Base-by-base conservation (phyloP, 2,329 filamentous ascomycete species). In the Cadophora gregata region DNA sequence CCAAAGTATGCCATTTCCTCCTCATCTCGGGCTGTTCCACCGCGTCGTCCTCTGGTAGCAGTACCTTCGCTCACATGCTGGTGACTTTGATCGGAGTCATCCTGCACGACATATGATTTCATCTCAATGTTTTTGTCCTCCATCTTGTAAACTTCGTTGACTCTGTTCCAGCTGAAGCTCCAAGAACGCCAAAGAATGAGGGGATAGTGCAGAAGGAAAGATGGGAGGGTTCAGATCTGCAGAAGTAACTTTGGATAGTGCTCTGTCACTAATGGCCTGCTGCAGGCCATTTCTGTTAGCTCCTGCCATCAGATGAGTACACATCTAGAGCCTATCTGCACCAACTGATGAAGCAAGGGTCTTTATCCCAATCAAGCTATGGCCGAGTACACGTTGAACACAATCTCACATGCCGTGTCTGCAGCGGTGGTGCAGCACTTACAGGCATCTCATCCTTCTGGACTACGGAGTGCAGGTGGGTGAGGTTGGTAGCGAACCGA, bases 1-100 rank as follows among this genome's bases (percentile, higher is more conserved):
- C 73, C 73, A 67, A 66, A 74, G 56, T 68, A 72, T 48, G 73
- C 73, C 67, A 74, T 72, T 47, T 73, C 71, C 21, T 59, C 63
- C 4, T 71, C 71, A 61, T 74, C 72, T 64, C 69, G 69, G 58
- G 63, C 70, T 14, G 62, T 68, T 48, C 64, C 68, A 14, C 62
- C 66, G 70, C 61, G 72, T 78, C 79, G 58, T 58, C 61, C 31
- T 45, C 61, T 47, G 1, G 50, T 42, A 62, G 33, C 42, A n/a
- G 55, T 58, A 9, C 31, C 55, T 42, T 38, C 55, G 33, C 14
- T 36, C 2, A 58, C 31, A 58, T 58, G n/a, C 33, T 38, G 31
- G 33, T 42, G 31, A 31, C 55, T 58, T 31, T 36, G 55, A 38
- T 58, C 33, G 12, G 55, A 58, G 21, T 58, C 38, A 16, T 66